Evolutionary conservation across 768 basidiomycete species (phyloP).

Genomic region (Tylopilus plumbeoviolaceoides): DNA sequence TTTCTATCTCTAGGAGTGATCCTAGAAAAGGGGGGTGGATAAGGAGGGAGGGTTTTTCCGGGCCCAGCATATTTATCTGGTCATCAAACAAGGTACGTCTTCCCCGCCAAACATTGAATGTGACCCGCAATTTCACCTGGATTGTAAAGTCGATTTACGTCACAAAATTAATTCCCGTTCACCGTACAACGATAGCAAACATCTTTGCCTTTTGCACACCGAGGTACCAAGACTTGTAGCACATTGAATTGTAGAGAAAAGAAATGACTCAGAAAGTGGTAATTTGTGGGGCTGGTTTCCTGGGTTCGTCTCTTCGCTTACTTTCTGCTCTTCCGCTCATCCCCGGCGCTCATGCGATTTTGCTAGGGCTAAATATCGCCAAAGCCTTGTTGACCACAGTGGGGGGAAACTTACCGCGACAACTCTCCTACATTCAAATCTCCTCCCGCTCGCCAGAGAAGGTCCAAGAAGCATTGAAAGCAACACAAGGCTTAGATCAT

Average conservation of each 20-base stretch:
- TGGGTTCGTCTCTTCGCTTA: constrained; percentile 41
- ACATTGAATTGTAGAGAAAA: neutral
- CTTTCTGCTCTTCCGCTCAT: constrained; percentile 4
- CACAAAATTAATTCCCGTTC: constrained; percentile 5
- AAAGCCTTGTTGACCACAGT: constrained; percentile 40
- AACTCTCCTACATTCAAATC: constrained; percentile 41
- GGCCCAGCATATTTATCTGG: neutral
- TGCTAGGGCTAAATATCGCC: constrained; percentile 58
- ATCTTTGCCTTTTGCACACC: neutral
- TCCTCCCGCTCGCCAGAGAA: constrained; percentile 55
- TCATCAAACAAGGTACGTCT: neutral
- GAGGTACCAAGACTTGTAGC: neutral
- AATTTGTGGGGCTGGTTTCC: constrained; percentile 55
- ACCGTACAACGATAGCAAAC: neutral
- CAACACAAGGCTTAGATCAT: constrained; percentile 29
- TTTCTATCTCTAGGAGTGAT: neutral
- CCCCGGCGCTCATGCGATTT: neutral
- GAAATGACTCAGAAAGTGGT: constrained; percentile 39
- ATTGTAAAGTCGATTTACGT: constrained; percentile 1
- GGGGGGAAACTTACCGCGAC: constrained; percentile 18
- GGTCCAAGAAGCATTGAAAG: constrained; percentile 33
- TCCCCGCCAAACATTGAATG: neutral
- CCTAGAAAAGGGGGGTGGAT: neutral
- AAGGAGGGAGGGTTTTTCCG: neutral
- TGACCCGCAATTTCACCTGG: neutral